Percentiles rank a stretch among this genome's conserved stretches.
Conservation (phyloP, 2,329 filamentous ascomycete species). For the Domatiomyces catenatus region DNA sequence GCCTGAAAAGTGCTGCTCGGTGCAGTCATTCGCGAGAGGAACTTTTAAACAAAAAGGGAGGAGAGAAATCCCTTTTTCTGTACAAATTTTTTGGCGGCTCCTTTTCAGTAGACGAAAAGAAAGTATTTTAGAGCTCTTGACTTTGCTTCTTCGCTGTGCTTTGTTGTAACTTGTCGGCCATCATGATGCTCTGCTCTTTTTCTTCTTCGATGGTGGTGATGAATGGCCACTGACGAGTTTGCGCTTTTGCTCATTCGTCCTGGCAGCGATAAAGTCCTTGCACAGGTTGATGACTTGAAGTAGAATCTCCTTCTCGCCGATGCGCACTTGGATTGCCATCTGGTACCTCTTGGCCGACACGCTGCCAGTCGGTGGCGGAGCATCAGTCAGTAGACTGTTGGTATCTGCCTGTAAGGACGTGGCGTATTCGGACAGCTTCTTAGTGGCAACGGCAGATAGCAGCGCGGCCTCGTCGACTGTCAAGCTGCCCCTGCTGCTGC, state of each 20-base stretch:
- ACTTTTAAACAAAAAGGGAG: constrained; percentile 6
- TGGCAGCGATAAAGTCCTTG: constrained; percentile 13
- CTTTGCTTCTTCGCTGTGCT: constrained; percentile 4
- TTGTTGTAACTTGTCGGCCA: constrained; percentile 10
- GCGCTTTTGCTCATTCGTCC: constrained; percentile 23
- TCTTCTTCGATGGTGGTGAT: constrained; percentile 1
- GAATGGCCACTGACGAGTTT: not conserved
- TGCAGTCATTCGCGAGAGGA: constrained; percentile 16
- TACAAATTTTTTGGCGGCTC: constrained; percentile 6
- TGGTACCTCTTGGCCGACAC: constrained; percentile 24
- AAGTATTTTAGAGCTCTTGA: constrained; percentile 2
- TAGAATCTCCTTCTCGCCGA: constrained; percentile 58
- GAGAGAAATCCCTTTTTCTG: constrained; percentile 17
- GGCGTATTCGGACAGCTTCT: constrained; percentile 32
- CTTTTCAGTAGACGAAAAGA: constrained; percentile 5
- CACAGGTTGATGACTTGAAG: constrained; percentile 35
- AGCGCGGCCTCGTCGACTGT: constrained; percentile 12
- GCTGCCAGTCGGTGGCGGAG: constrained; percentile 16
- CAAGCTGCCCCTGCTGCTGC: not conserved
- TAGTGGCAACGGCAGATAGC: constrained; percentile 16
- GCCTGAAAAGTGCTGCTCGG: not conserved
- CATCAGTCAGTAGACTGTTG: not conserved
- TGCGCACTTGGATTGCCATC: constrained; percentile 53
- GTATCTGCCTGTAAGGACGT: constrained; percentile 39
- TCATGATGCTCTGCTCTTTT: constrained; percentile 1